Conservation (phyloP, 352 stramenopile species). For the Elongisporangium anandrum region DNA sequence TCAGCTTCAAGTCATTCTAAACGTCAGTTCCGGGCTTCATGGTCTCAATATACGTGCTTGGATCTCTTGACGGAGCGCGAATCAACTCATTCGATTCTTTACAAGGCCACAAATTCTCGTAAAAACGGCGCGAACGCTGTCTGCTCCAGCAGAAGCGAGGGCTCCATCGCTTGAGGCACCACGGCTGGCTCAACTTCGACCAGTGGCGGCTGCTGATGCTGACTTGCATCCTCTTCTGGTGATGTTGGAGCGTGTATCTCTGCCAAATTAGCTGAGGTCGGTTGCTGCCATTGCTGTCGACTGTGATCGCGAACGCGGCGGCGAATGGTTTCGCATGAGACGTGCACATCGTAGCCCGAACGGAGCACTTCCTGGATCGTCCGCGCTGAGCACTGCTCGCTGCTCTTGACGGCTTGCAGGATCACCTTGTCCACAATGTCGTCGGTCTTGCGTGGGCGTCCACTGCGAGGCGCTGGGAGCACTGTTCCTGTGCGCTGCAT, state of each 20-base stretch:
- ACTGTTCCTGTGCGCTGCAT: slow-evolving; percentile 47
- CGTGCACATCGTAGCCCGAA: slow-evolving; percentile 36
- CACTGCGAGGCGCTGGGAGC: slow-evolving; percentile 41
- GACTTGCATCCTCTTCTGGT: background rate
- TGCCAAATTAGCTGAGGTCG: background rate
- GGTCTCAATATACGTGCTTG: background rate
- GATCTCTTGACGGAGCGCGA: too few species aligned
- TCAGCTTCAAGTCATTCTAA: too few species aligned
- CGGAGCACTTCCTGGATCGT: slow-evolving; percentile 56
- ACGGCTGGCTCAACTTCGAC: too few species aligned
- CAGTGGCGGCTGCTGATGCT: background rate
- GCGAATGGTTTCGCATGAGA: slow-evolving; percentile 70
- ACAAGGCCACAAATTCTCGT: background rate
- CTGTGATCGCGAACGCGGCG: slow-evolving; percentile 62
- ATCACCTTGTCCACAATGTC: slow-evolving; percentile 64
- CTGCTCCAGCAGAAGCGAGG: background rate
- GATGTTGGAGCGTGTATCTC: background rate
- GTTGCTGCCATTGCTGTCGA: slow-evolving; percentile 13
- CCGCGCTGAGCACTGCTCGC: slow-evolving; percentile 53
- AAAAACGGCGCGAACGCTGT: background rate
- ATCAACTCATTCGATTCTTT: too few species aligned
- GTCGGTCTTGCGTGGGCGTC: slow-evolving; percentile 59
- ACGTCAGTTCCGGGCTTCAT: too few species aligned
- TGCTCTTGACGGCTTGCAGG: slow-evolving; percentile 45
- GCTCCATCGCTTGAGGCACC: background rate